A percentile compares a stretch with the other conserved stretches of the same genome.
Conservation (phyloP, 331 rosid species). For the Prunus yedoensis region DNA sequence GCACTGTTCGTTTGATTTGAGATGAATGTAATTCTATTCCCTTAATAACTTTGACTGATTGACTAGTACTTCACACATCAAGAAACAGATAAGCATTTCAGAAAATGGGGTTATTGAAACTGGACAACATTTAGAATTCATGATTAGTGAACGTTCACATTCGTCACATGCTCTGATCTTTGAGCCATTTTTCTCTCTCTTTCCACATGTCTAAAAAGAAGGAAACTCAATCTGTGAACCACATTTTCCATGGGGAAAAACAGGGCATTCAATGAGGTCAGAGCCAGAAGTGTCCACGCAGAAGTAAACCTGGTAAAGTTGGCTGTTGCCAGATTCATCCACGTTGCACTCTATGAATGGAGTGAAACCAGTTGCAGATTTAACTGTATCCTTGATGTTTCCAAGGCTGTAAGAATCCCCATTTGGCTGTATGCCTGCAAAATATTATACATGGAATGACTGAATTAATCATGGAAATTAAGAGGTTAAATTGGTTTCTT, state of each 20-base stretch:
- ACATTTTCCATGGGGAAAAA: conserved; percentile 56
- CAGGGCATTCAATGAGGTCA: conserved; percentile 60
- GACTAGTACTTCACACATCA: too few species aligned
- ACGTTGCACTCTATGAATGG: conserved; percentile 71
- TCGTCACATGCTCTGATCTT: background rate
- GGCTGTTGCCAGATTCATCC: conserved; percentile 54
- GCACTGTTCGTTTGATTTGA: too few species aligned
- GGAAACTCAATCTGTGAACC: conserved; percentile 61
- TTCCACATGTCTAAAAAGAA: conserved; percentile 36
- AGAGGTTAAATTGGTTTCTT: background rate
- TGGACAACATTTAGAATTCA: background rate
- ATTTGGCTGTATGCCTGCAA: conserved; percentile 55
- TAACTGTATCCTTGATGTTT: conserved; percentile 49
- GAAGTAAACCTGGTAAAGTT: conserved; percentile 72
- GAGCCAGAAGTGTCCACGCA: conserved; percentile 74
- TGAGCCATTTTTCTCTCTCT: background rate
- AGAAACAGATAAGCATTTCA: too few species aligned
- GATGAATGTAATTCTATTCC: too few species aligned
- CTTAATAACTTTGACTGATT: too few species aligned
- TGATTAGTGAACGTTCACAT: background rate
- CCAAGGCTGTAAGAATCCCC: conserved; percentile 55
- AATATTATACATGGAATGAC: background rate
- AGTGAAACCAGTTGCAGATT: conserved; percentile 42
- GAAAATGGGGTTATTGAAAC: background rate
- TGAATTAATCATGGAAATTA: too few species aligned